These are phyloP conservation scores for Thermomucor indicae-seudaticae DNA, from an alignment of 371 early-diverging fungal species.

Conservation along the genomic window DNA sequence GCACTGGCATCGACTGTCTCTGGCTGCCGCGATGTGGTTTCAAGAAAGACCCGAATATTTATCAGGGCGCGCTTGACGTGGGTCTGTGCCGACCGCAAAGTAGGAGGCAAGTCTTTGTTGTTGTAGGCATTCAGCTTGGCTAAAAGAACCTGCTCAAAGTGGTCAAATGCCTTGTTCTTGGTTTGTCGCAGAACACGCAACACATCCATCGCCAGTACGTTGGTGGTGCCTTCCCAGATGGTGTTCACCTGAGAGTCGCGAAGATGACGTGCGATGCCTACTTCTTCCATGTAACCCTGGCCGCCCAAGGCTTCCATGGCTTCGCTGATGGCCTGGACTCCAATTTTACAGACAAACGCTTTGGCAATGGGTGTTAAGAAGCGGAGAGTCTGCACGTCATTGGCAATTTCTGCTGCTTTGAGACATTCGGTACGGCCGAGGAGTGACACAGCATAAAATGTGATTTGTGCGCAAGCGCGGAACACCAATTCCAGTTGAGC, in stretches of 20 bases:
- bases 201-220: constrained; percentile 64
- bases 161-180: constrained; percentile 32
- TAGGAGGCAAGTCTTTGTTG: not conserved
- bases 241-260: constrained; percentile 65
- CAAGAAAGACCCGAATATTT: constrained; percentile 6
- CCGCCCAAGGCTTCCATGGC: constrained; percentile 70
- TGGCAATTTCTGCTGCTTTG: constrained; percentile 4
- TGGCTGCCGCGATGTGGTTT: constrained; percentile 9
- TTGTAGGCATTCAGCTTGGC: constrained; percentile 2
- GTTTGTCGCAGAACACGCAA: constrained; percentile 53
- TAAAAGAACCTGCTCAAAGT: constrained; percentile 29
- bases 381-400: constrained; percentile 47
- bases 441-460: constrained; percentile 51
- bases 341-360: constrained; percentile 50
- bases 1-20: constrained; percentile 39
- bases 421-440: constrained; percentile 50
- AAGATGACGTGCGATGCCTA: constrained; percentile 53
- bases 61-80: constrained; percentile 2
- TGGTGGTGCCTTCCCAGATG: constrained; percentile 72
- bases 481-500: constrained; percentile 48
- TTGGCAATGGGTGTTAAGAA: constrained; percentile 66
- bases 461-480: constrained; percentile 50
- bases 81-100: not conserved
- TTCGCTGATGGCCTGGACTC: constrained; percentile 45
- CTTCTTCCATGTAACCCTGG: constrained; percentile 72